Evolutionary conservation across 116 monocot species (phyloP).

Genomic region (Zostera marina): DNA sequence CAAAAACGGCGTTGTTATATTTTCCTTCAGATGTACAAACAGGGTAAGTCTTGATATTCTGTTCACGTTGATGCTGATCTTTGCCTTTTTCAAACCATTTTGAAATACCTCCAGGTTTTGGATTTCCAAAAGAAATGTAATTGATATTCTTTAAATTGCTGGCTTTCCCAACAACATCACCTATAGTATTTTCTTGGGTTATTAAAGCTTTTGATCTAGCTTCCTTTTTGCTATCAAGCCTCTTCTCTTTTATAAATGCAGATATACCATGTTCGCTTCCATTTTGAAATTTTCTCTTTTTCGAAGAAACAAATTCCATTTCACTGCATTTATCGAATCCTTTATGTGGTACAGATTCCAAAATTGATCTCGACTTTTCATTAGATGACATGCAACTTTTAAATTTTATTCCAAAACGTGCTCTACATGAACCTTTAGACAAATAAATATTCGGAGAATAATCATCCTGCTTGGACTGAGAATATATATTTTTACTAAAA

Average conservation of each 20-base stretch:
- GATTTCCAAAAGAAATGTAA: neutral
- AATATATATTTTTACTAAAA: neutral
- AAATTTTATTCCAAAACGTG: neutral
- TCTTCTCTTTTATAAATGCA: slow-evolving; percentile 6
- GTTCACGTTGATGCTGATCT: neutral
- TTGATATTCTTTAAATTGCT: neutral
- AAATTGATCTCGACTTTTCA: neutral
- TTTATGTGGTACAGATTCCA: neutral
- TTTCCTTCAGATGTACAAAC: neutral
- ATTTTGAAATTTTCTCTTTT: slow-evolving; percentile 1
- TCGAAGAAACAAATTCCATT: neutral
- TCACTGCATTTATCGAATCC: slow-evolving; percentile 1
- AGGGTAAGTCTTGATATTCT: neutral
- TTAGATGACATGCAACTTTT: neutral
- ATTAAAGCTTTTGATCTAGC: neutral
- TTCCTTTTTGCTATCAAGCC: slow-evolving; percentile 5
- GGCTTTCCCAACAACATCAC: neutral
- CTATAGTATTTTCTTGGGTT: neutral
- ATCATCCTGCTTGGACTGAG: neutral
- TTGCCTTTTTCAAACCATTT: neutral
- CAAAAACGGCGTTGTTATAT: neutral
- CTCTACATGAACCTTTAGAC: neutral
- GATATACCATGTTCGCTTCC: neutral
- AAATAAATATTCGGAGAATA: neutral
- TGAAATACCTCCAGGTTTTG: neutral